phyloP scores from a whole-genome alignment of 2,329 filamentous ascomycete species.

The Ploettnerulaceae sp. region DNA sequence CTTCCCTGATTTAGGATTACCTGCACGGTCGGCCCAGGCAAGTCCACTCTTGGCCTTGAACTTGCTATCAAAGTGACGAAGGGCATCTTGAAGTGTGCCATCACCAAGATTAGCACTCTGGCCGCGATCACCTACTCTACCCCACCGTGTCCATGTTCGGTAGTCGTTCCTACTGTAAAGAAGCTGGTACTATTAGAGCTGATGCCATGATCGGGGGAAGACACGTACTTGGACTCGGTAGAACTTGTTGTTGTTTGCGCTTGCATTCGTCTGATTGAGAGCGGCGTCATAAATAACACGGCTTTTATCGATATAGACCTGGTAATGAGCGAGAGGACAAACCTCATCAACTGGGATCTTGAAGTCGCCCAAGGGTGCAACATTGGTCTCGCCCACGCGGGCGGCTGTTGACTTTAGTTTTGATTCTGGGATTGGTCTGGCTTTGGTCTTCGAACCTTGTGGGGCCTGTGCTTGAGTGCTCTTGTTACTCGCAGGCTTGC shows the following conservation, averaged over 20 bases:
- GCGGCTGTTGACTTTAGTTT: constrained; percentile 28
- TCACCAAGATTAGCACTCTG: constrained; percentile 42
- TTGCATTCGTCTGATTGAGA: constrained; percentile 71
- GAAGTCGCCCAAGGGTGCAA: constrained; percentile 41
- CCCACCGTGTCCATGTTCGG: constrained; percentile 73
- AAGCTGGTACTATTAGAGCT: constrained; percentile 39
- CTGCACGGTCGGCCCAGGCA: constrained; percentile 47
- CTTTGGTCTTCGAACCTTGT: constrained; percentile 1
- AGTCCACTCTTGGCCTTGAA: constrained; percentile 59
- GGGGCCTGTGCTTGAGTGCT: constrained; percentile 21
- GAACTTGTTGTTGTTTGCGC: constrained; percentile 77
- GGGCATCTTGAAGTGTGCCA: constrained; percentile 41
- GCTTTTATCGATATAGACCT: constrained; percentile 61
- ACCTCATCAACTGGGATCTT: constrained; percentile 48
- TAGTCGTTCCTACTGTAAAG: constrained; percentile 36
- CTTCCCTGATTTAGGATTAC: constrained; percentile 57
- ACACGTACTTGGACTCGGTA: constrained; percentile 50
- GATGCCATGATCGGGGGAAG: background rate
- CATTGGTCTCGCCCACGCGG: constrained; percentile 17
- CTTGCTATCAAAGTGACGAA: constrained; percentile 52
- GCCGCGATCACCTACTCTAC: constrained; percentile 63
- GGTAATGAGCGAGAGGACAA: constrained; percentile 34
- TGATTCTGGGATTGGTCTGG: constrained; percentile 12
- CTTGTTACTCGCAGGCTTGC: constrained; percentile 28
- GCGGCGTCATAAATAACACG: constrained; percentile 73